phyloP scores from a whole-genome alignment of 345 rosid species.

The Salix suchowensis region DNA sequence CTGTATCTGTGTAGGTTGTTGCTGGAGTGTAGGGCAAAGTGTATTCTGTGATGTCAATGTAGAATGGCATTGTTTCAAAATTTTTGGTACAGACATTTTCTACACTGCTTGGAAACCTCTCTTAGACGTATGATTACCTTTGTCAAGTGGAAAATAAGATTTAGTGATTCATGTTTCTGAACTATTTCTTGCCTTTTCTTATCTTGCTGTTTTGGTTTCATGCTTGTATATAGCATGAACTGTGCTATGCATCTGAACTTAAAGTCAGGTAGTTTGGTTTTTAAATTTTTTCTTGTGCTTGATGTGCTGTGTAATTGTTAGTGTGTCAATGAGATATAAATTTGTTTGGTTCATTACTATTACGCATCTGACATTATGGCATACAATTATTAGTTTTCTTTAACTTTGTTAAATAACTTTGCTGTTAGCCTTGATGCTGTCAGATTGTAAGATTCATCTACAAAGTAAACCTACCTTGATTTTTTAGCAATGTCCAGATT shows the following conservation, averaged over 20 bases:
- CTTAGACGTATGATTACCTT: conserved; percentile 4
- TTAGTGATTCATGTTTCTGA: background rate
- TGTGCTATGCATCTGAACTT: background rate
- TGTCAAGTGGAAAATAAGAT: conserved; percentile 17
- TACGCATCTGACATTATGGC: background rate
- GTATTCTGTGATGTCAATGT: conserved; percentile 3
- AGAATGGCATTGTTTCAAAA: conserved; percentile 18
- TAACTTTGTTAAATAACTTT: conserved; percentile 16
- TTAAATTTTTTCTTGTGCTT: background rate
- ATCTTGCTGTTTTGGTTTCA: background rate
- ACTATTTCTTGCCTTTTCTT: background rate
- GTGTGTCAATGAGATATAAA: background rate
- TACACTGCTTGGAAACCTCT: conserved; percentile 6
- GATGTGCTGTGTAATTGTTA: background rate
- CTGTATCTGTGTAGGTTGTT: conserved; percentile 28
- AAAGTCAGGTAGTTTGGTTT: background rate
- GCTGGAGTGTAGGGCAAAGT: background rate
- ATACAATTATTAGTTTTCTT: background rate
- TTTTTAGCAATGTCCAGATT: background rate
- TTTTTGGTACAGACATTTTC: conserved; percentile 12
- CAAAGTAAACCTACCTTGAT: background rate
- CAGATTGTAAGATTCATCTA: background rate
- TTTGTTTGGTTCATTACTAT: background rate
- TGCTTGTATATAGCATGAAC: background rate
- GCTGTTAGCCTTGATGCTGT: background rate